These are phyloP conservation scores for Escovopsis sp. DNA, from an alignment of 2,329 filamentous ascomycete species.

Conservation along the genomic window DNA sequence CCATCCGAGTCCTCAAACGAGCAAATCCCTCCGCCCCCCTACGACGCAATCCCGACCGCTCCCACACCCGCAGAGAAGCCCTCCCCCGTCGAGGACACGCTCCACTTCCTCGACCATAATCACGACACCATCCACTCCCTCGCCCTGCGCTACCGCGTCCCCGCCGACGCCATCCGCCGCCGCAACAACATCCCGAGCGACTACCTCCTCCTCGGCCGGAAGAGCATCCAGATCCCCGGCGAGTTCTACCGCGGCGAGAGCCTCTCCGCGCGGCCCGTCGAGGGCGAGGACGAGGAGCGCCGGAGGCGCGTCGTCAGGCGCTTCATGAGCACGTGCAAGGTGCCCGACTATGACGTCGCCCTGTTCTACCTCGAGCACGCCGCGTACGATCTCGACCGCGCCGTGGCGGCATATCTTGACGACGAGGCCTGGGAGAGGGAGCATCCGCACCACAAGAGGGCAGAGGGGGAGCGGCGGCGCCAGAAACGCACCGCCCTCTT, in stretches of 20 bases:
- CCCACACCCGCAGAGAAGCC: no score
- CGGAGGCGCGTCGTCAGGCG: slow-evolving; percentile 56
- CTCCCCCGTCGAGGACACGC: slow-evolving; percentile 40
- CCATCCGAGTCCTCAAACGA: slow-evolving; percentile 5
- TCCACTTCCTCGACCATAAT: slow-evolving; percentile 62
- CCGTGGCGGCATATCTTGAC: slow-evolving; percentile 48
- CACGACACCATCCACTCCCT: slow-evolving; percentile 54
- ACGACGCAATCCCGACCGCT: slow-evolving; percentile 11
- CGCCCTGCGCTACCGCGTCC: slow-evolving; percentile 57
- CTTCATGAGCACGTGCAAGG: slow-evolving; percentile 70
- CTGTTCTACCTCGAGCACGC: slow-evolving; percentile 59
- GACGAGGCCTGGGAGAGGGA: slow-evolving; percentile 65
- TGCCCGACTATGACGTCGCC: slow-evolving; percentile 62
- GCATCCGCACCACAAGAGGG: slow-evolving; percentile 31
- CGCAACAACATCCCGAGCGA: slow-evolving; percentile 59
- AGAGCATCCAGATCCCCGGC: slow-evolving; percentile 57
- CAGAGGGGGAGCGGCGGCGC: slow-evolving; percentile 11
- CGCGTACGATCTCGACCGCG: slow-evolving; percentile 49
- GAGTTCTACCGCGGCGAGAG: slow-evolving; percentile 54
- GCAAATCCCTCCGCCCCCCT: slow-evolving; percentile 26
- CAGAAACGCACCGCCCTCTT: slow-evolving; percentile 16
- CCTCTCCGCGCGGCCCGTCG: slow-evolving; percentile 55
- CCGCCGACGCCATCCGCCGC: slow-evolving; percentile 44
- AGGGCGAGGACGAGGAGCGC: slow-evolving; percentile 59
- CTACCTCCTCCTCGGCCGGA: slow-evolving; percentile 53